These are phyloP conservation scores for Lactarius hengduanensis DNA, from an alignment of 768 basidiomycete genomes.

Conservation along the genomic window DNA sequence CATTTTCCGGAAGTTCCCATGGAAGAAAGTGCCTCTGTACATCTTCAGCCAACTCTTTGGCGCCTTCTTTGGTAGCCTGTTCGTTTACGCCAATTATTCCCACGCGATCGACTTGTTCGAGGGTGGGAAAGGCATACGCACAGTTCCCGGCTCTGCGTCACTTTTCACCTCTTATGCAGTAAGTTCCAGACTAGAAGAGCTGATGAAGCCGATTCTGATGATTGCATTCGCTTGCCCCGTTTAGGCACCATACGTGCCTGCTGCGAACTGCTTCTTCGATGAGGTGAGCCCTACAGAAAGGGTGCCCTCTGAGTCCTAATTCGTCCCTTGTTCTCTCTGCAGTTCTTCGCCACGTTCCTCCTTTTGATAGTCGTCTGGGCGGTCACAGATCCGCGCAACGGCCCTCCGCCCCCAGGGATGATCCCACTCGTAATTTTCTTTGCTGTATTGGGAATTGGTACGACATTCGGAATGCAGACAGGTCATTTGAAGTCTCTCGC, in stretches of 20 bases:
- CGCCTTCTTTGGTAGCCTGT: slow-evolving; percentile 52
- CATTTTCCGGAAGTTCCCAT: slow-evolving; percentile 69
- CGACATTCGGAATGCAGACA: slow-evolving; percentile 60
- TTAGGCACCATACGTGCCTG: slow-evolving; percentile 43
- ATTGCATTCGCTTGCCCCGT: background rate
- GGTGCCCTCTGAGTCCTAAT: background rate
- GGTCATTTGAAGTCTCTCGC: slow-evolving; percentile 15
- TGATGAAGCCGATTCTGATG: background rate
- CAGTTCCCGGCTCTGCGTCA: slow-evolving; percentile 51
- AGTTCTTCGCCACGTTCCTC: slow-evolving; percentile 57
- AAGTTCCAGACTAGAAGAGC: slow-evolving; percentile 28
- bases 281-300: slow-evolving; percentile 35
- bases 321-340: background rate
- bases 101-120: slow-evolving; percentile 64
- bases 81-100: slow-evolving; percentile 62
- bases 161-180: slow-evolving; percentile 64
- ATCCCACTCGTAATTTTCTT: slow-evolving; percentile 56
- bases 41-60: slow-evolving; percentile 63
- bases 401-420: slow-evolving; percentile 48
- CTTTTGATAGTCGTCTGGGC: slow-evolving; percentile 55
- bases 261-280: slow-evolving; percentile 45
- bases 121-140: slow-evolving; percentile 53
- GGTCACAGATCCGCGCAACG: slow-evolving; percentile 51
- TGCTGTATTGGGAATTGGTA: slow-evolving; percentile 54
- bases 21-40: slow-evolving; percentile 74